Percentiles rank a stretch among this genome's conserved stretches.
These are phyloP conservation scores for Setomelanomma holmii DNA, from an alignment of 2,329 filamentous ascomycete species.

Conservation along the genomic window DNA sequence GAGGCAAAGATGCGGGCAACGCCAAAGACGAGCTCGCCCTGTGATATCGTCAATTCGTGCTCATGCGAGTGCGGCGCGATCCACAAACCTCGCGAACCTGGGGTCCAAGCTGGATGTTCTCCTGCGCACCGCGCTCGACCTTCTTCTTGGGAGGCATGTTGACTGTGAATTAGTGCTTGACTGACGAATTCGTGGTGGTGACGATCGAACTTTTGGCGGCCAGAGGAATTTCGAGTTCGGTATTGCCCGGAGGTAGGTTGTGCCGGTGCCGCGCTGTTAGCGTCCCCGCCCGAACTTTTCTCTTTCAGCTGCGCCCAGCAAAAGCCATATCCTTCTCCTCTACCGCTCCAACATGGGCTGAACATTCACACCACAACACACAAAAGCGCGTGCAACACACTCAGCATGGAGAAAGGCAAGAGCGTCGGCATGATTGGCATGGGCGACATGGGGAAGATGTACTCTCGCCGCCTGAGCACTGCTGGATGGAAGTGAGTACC, in stretches of 20 bases:
- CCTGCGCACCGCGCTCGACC: conserved; percentile 77
- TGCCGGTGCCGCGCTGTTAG: conserved; percentile 22
- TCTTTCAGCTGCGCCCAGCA: conserved; percentile 10
- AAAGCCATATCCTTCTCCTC: conserved; percentile 15
- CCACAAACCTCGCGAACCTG: conserved; percentile 82
- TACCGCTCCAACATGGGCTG: conserved; percentile 36
- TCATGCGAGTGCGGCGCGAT: conserved; percentile 9
- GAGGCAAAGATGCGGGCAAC: conserved; percentile 98
- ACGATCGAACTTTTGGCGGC: conserved; percentile 29
- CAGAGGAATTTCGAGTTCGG: conserved; percentile 5
- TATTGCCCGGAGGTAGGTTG: conserved; percentile 19
- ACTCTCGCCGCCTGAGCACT: conserved; percentile 83
- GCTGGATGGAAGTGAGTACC: conserved; percentile 92
- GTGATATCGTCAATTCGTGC: conserved; percentile 26
- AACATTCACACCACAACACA: conserved; percentile 31
- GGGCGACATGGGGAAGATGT: conserved; percentile 99
- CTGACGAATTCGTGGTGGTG: conserved; percentile 37
- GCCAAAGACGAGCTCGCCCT: conserved; percentile 96
- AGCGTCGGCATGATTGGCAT: conserved; percentile 95
- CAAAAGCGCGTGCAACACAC: conserved; percentile 37
- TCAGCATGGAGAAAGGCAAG: conserved; percentile 67
- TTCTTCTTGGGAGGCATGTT: conserved; percentile 90
- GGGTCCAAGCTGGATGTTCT: conserved; percentile 94
- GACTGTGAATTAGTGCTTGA: conserved; percentile 37
- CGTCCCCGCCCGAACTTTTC: conserved; percentile 28